Evolutionary conservation across 179 eudicot genomes (phyloP), one percentile per base, ranked within the genome.

Genomic region (Silene vulgaris): DNA sequence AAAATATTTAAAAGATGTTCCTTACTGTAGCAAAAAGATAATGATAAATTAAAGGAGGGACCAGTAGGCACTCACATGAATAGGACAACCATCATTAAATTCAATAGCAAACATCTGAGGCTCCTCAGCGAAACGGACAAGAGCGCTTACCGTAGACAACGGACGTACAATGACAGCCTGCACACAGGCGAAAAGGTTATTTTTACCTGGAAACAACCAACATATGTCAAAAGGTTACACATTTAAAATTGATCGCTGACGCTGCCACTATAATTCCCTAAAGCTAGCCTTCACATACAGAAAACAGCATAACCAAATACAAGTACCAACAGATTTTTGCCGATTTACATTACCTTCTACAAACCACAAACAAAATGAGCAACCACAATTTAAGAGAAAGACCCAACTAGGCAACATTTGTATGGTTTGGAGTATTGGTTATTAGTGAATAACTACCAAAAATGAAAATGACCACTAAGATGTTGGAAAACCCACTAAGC

Each of bases 71-170:
- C 91, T 86, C 74, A 95, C 99, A 79, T 92, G 99, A 77, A 90
- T 85, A n/a, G 97, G 99, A 73, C 97, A 93, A 67, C 99, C 99
- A 81, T 95, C 99, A 79, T 85, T 95, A 75, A 89, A 95, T 82
- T 95, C 99, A 80, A 90, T 81, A 60, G 97, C 99, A 86, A 95
- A 95, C 97, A 95, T 92, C 81, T 95, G 99, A 28, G 99, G 99
- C 87, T 95, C 99, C 88, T 95, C 99, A 23, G 93, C 95, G 80
- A 89, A 95, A 71, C 99, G 95, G 79, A 95, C 97, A 78, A 95
- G 97, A 71, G 92, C 83, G 75, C 92, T 83, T 65, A 95, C 93
- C 65, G 90, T 78, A 80, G 97, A 90, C 82, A 95, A 79, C 73
- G 97, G 97, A 45, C 97, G 96, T 73, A 90, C 94, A 84, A 90